Conservation (phyloP, 1,284 basidiomycete genomes). For the Leccinum fuscescens region DNA sequence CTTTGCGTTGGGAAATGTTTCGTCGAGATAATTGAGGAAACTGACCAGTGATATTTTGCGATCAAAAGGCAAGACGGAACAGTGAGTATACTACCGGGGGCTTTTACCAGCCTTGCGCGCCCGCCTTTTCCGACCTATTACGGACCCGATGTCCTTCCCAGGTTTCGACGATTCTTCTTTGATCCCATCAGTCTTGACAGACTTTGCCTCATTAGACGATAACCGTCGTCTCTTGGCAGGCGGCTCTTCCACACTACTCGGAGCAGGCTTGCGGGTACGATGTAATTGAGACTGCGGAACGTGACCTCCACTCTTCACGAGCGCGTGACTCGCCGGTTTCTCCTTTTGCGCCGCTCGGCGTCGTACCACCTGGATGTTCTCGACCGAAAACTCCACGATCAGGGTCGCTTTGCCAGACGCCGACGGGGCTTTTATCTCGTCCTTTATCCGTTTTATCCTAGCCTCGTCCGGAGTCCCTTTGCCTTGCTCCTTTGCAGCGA, state of each 20-base stretch:
- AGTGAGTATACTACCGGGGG: constrained; percentile 21
- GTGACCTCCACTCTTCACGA: background rate
- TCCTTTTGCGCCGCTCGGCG: constrained; percentile 54
- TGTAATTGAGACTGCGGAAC: constrained; percentile 12
- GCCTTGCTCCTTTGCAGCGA: constrained; percentile 60
- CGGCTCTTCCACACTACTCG: constrained; percentile 26
- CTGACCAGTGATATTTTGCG: background rate
- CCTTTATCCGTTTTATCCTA: constrained; percentile 57
- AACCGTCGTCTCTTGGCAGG: constrained; percentile 43
- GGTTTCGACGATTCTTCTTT: constrained; percentile 26
- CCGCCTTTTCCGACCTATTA: constrained; percentile 55
- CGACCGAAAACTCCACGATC: constrained; percentile 90
- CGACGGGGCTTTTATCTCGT: constrained; percentile 51
- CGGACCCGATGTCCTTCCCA: constrained; percentile 41
- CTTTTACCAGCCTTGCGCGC: constrained; percentile 43
- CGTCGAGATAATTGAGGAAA: background rate
- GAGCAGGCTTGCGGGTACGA: constrained; percentile 9
- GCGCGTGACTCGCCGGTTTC: constrained; percentile 10
- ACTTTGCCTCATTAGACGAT: constrained; percentile 20
- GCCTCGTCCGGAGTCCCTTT: constrained; percentile 44
- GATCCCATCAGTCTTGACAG: background rate
- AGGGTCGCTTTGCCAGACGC: constrained; percentile 60
- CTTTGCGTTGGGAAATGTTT: background rate
- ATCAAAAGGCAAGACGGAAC: background rate
- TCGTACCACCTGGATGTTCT: constrained; percentile 87